phyloP scores from a whole-genome alignment of 768 basidiomycete species.

The Termitomyces eurrhizus region DNA sequence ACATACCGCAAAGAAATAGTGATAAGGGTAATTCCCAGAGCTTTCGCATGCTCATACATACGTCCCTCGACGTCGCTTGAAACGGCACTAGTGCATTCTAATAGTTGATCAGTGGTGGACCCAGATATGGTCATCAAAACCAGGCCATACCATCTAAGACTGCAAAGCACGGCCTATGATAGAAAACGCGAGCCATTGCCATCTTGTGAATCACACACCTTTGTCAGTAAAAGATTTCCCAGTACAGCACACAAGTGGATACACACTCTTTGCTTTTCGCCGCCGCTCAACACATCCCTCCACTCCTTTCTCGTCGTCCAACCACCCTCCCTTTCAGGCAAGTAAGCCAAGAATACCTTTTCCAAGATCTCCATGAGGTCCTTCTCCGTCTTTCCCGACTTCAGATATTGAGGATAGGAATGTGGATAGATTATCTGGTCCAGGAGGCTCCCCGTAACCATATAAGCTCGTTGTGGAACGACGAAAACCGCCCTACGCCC shows the following conservation, averaged over 20 bases:
- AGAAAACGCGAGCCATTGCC: conserved; percentile 91
- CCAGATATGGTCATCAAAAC: background rate
- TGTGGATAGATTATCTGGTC: conserved; percentile 96
- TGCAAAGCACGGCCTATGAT: conserved; percentile 79
- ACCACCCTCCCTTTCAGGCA: conserved; percentile 86
- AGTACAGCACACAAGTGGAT: background rate
- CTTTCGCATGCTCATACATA: conserved; percentile 93
- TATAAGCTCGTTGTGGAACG: conserved; percentile 91
- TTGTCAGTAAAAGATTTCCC: background rate
- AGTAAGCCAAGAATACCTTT: conserved; percentile 78
- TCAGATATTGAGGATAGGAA: conserved; percentile 68
- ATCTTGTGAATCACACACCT: conserved; percentile 42
- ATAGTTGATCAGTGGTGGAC: background rate
- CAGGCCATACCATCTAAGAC: conserved; percentile 72
- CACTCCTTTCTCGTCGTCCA: conserved; percentile 91
- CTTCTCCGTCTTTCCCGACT: conserved; percentile 53
- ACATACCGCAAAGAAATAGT: conserved; percentile 84
- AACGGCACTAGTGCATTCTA: conserved; percentile 94
- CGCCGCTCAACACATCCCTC: conserved; percentile 93
- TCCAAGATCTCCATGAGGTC: conserved; percentile 77
- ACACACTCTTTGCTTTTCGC: conserved; percentile 88
- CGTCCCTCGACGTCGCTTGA: conserved; percentile 93
- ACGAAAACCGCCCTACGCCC: conserved; percentile 65
- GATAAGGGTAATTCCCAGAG: conserved; percentile 85
- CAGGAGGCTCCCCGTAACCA: conserved; percentile 80